phyloP scores from a whole-genome alignment of 2,329 filamentous ascomycete species.

The Pseudogymnoascus sp. region DNA sequence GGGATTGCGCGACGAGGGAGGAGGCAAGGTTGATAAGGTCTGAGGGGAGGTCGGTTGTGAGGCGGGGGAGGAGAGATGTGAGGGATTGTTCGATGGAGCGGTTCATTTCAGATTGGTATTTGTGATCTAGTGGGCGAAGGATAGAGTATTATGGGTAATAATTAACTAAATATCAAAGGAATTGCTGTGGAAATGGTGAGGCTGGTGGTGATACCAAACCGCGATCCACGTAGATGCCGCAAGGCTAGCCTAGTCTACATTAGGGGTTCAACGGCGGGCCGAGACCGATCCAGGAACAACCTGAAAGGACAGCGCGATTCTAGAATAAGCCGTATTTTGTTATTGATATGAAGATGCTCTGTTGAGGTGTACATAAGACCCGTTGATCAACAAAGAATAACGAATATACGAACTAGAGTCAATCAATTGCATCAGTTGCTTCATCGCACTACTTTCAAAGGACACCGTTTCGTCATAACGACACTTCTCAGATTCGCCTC shows the following conservation, averaged over 20 bases:
- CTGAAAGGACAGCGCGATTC: conserved; percentile 1
- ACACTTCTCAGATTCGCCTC: neutral
- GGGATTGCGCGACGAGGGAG: conserved; percentile 73
- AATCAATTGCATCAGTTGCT: neutral
- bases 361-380: neutral
- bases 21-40: conserved; percentile 65
- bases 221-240: neutral
- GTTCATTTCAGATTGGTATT: conserved; percentile 49
- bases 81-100: conserved; percentile 67
- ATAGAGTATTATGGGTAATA: neutral
- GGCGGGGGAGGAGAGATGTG: conserved; percentile 66
- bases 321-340: neutral
- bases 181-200: neutral
- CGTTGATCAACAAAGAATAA: neutral
- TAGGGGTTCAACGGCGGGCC: neutral
- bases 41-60: conserved; percentile 59
- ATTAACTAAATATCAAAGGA: neutral
- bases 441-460: neutral
- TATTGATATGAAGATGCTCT: neutral
- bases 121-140: neutral
- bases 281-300: conserved; percentile 1
- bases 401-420: neutral
- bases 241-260: conserved; percentile 3
- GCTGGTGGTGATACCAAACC: conserved; percentile 3
- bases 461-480: conserved; percentile 2